Percentiles rank a stretch among this genome's conserved stretches.
Conservation (phyloP, 2,329 filamentous ascomycete genomes). For the Cryphonectria naterciae region DNA sequence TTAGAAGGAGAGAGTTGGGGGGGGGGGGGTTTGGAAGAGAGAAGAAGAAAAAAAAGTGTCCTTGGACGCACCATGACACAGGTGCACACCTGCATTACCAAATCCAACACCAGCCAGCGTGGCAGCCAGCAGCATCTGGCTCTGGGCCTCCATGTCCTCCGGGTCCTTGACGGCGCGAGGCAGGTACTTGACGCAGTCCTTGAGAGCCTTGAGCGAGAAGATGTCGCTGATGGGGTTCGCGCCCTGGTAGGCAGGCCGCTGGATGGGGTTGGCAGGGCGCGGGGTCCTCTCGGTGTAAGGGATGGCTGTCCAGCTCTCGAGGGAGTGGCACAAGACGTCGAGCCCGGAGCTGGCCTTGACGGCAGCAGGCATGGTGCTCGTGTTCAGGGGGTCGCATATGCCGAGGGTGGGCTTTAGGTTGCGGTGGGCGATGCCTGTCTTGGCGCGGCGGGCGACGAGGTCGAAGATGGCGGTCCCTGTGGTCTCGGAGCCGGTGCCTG, state of each 20-base stretch:
- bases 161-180: conserved; percentile 85
- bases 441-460: conserved; percentile 83
- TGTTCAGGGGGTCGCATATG: conserved; percentile 86
- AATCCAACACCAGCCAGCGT: conserved; percentile 96
- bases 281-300: conserved; percentile 87
- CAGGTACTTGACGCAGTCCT: conserved; percentile 86
- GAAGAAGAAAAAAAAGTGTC: background rate
- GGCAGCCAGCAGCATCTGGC: conserved; percentile 91
- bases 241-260: conserved; percentile 92
- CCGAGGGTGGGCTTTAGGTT: conserved; percentile 95
- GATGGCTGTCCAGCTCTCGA: conserved; percentile 98
- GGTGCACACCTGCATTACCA: conserved; percentile 94
- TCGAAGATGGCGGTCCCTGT: conserved; percentile 99
- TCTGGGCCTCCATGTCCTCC: conserved; percentile 90
- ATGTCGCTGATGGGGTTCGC: conserved; percentile 98
- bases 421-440: conserved; percentile 94
- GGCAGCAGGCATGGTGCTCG: conserved; percentile 90
- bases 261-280: conserved; percentile 84
- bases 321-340: conserved; percentile 91
- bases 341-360: conserved; percentile 91
- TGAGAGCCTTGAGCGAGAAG: conserved; percentile 86
- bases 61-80: conserved; percentile 58
- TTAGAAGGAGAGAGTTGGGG: background rate
- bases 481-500: conserved; percentile 89
- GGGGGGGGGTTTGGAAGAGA: background rate